phyloP scores from a whole-genome alignment of 2,329 filamentous ascomycete species.

The Beauveria asiatica region DNA sequence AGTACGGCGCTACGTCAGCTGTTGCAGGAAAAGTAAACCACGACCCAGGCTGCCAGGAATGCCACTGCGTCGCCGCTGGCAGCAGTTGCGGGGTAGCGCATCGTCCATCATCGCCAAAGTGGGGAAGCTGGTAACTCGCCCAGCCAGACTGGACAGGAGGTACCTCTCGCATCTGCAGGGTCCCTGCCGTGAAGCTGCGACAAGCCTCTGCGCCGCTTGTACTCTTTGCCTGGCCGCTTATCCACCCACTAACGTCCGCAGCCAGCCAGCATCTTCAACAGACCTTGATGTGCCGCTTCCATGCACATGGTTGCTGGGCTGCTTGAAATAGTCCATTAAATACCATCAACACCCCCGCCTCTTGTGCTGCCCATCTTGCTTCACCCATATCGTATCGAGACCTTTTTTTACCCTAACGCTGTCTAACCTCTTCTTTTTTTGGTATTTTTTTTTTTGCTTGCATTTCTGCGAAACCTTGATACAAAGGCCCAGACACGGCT shows the following conservation, averaged over 20 bases:
- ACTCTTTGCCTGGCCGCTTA: background rate
- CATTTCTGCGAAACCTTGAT: background rate
- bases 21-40: background rate
- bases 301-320: slow-evolving; percentile 2
- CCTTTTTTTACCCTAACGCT: background rate
- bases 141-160: background rate
- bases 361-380: slow-evolving; percentile 2
- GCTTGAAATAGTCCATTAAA: background rate
- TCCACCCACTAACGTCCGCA: background rate
- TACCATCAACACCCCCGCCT: slow-evolving; percentile 5
- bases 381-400: background rate
- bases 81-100: slow-evolving; percentile 9
- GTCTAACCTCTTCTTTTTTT: background rate
- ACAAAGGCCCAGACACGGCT: background rate
- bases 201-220: background rate
- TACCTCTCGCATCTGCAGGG: background rate
- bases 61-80: background rate
- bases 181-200: background rate
- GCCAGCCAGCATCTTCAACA: background rate
- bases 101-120: slow-evolving; percentile 7
- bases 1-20: background rate
- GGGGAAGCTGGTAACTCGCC: background rate
- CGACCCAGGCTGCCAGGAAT: too few relatives aligned
- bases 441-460: background rate
- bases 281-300: background rate